Conservation (phyloP, 2,329 filamentous ascomycete genomes). For the Cryphonectria naterciae region DNA sequence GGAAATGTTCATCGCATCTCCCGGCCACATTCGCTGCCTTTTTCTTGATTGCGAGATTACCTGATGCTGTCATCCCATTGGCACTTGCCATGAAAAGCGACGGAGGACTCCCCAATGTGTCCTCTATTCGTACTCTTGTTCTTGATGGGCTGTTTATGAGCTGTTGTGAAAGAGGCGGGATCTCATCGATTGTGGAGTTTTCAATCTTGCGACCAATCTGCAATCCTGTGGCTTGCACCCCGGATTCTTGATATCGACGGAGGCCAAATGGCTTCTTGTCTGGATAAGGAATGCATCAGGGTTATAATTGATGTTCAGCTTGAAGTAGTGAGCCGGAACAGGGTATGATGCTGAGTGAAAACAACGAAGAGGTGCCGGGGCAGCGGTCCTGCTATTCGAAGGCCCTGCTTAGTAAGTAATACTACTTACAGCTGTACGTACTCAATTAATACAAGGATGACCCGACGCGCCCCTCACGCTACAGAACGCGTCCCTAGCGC, state of each 20-base stretch:
- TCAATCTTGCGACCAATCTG: not conserved
- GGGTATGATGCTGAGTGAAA: not conserved
- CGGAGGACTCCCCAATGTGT: not conserved
- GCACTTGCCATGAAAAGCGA: not conserved
- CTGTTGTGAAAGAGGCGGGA: not conserved
- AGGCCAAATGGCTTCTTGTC: not conserved
- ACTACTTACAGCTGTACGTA: not conserved
- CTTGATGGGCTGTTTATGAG: too few relatives aligned
- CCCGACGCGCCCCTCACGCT: constrained; percentile 6
- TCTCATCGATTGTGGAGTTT: not conserved
- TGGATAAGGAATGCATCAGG: not conserved
- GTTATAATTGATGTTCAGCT: not conserved
- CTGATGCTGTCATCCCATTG: not conserved
- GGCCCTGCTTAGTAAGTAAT: constrained; percentile 8
- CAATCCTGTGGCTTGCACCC: not conserved
- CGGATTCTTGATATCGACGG: not conserved
- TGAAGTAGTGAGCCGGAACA: not conserved
- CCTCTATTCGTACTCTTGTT: not conserved
- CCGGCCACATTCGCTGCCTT: not conserved
- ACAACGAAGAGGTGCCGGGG: not conserved
- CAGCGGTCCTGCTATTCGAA: not conserved
- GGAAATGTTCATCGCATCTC: not conserved
- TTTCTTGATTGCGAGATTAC: not conserved
- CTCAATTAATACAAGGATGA: constrained; percentile 4
- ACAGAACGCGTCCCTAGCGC: constrained; percentile 8